These are phyloP conservation scores for Fermentozyma sake DNA, from an alignment of 1,139 yeast genomes.

Conservation along the genomic window DNA sequence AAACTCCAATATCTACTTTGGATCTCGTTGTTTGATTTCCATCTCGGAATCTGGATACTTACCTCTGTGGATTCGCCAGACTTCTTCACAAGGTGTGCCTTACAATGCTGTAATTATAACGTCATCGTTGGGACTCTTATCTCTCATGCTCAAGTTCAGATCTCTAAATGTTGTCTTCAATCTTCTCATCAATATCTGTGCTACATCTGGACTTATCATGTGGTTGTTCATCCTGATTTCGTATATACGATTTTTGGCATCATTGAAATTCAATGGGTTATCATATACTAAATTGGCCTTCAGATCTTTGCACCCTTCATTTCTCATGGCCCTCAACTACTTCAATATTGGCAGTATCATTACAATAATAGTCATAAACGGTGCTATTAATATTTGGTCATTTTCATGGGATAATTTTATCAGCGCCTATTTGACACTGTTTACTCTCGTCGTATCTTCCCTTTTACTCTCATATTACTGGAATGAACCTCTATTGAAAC, in stretches of 20 bases:
- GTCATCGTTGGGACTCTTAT: slow-evolving; percentile 15
- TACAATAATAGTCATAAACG: slow-evolving; percentile 11
- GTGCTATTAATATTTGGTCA: slow-evolving; percentile 9
- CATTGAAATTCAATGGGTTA: slow-evolving; percentile 4
- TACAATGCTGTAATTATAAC: slow-evolving; percentile 16
- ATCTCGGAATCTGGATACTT: slow-evolving; percentile 11
- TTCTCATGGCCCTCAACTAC: slow-evolving; percentile 3
- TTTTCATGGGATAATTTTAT: slow-evolving; percentile 11
- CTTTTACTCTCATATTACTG: slow-evolving; percentile 4
- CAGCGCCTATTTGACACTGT: slow-evolving; percentile 11
- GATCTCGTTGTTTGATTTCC: slow-evolving; percentile 20
- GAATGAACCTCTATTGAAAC: slow-evolving; percentile 9
- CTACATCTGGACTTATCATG: slow-evolving; percentile 23
- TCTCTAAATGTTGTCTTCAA: slow-evolving; percentile 13
- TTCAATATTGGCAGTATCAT: slow-evolving; percentile 10
- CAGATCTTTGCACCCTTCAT: slow-evolving; percentile 1
- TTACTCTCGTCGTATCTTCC: slow-evolving; percentile 3
- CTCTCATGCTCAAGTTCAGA: slow-evolving; percentile 12
- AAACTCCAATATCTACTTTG: slow-evolving; percentile 25
- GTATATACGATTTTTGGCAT: slow-evolving; percentile 11
- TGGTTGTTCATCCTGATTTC: slow-evolving; percentile 16
- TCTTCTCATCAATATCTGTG: slow-evolving; percentile 16
- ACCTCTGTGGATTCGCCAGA: slow-evolving; percentile 5
- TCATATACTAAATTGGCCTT: neutral
- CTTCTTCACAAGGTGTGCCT: slow-evolving; percentile 15